These are phyloP conservation scores for Penicillium manginii DNA, from an alignment of 495 filamentous ascomycete genomes.

Conservation along the genomic window DNA sequence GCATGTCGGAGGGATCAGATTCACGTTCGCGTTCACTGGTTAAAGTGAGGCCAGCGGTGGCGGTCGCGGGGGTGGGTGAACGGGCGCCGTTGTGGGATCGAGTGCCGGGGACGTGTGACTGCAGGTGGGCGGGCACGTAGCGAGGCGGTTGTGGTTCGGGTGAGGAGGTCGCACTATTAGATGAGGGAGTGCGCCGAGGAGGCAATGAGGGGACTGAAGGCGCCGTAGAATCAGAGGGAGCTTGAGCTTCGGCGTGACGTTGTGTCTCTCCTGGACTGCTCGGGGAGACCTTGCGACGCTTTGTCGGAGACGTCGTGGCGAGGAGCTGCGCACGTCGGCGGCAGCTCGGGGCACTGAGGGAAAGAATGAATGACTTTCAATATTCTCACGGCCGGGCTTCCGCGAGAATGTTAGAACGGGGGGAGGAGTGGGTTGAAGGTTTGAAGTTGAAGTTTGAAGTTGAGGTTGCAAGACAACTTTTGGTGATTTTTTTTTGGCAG, in stretches of 20 bases:
- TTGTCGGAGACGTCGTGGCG: conserved; percentile 86
- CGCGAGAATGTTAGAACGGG: conserved; percentile 3
- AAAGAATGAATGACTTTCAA: conserved; percentile 14
- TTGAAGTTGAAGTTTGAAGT: neutral
- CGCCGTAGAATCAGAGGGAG: conserved; percentile 35
- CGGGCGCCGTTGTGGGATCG: conserved; percentile 43
- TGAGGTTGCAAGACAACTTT: neutral
- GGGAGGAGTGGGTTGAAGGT: neutral
- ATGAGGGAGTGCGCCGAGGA: conserved; percentile 33
- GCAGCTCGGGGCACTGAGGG: conserved; percentile 47
- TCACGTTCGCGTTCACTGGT: conserved; percentile 54
- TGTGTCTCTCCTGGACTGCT: conserved; percentile 44
- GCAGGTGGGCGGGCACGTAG: conserved; percentile 64
- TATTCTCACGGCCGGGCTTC: conserved; percentile 7
- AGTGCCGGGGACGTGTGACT: conserved; percentile 58
- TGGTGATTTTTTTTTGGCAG: conserved; percentile 2
- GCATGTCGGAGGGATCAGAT: conserved; percentile 45
- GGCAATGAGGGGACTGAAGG: conserved; percentile 21
- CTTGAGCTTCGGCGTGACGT: conserved; percentile 36
- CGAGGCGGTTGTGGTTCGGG: conserved; percentile 47
- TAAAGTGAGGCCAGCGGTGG: conserved; percentile 72
- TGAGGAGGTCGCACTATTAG: conserved; percentile 37
- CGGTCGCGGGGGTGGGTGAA: conserved; percentile 59
- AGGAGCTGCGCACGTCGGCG: conserved; percentile 67
- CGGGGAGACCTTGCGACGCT: conserved; percentile 80